These are phyloP conservation scores for Clavispora carvajalis DNA, from an alignment of 805 yeast genomes.

Conservation along the genomic window DNA sequence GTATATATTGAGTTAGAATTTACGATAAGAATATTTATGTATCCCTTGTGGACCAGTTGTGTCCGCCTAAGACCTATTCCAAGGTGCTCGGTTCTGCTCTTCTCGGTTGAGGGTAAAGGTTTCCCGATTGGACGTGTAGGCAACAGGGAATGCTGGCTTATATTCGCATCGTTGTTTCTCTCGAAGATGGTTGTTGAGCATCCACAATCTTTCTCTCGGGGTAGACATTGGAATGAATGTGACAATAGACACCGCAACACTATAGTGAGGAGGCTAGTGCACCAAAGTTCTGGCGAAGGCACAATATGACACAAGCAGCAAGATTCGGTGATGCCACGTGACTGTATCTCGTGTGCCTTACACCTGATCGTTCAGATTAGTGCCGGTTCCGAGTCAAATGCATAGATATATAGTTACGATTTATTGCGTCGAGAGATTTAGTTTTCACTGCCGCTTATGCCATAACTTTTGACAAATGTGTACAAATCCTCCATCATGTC, in stretches of 20 bases:
- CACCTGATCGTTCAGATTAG: too few relatives aligned
- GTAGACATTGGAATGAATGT: constrained; percentile 9
- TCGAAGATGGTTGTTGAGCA: constrained; percentile 16
- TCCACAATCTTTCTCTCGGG: constrained; percentile 14
- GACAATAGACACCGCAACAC: too few relatives aligned
- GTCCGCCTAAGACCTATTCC: neutral
- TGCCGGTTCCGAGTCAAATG: neutral
- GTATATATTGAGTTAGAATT: neutral
- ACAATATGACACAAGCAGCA: too few relatives aligned
- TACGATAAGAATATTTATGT: neutral
- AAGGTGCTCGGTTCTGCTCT: neutral
- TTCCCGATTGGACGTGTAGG: constrained; percentile 1
- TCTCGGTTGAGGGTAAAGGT: neutral
- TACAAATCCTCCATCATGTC: constrained; percentile 52
- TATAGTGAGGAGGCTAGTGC: too few relatives aligned
- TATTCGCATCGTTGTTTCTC: constrained; percentile 8
- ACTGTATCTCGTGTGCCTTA: neutral
- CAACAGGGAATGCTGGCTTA: constrained; percentile 14
- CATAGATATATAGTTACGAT: neutral
- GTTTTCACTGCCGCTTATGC: constrained; percentile 40
- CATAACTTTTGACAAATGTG: constrained; percentile 41
- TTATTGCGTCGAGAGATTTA: neutral
- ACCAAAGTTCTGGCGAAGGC: too few relatives aligned
- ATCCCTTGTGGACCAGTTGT: neutral
- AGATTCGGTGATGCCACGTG: constrained; percentile 2